Evolutionary conservation across 129 eudicot species (phyloP).

Genomic region (Flaveria bidentis): DNA sequence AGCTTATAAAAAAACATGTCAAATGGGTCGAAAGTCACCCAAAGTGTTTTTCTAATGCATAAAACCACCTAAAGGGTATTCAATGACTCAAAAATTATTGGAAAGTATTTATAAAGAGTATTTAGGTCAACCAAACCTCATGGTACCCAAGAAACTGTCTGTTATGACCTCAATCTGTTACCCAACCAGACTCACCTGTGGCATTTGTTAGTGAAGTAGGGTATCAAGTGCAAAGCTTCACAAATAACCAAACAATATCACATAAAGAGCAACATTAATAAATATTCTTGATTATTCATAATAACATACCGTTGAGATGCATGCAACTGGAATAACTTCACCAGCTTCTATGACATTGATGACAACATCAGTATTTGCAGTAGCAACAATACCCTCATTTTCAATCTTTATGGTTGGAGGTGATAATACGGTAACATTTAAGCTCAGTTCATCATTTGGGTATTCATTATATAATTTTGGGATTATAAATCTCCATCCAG

Average conservation of each 20-base stretch:
- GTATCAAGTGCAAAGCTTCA: background rate
- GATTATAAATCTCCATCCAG: conserved; percentile 75
- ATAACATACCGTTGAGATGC: conserved; percentile 68
- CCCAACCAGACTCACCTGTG: background rate
- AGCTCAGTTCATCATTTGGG: conserved; percentile 73
- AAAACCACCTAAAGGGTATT: background rate
- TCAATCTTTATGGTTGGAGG: conserved; percentile 57
- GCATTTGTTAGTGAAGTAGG: background rate
- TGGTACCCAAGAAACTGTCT: background rate
- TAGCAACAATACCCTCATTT: conserved; percentile 42
- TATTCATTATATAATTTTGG: conserved; percentile 75
- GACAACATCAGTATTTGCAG: conserved; percentile 58
- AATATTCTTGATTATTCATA: background rate
- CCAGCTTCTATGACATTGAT: conserved; percentile 68
- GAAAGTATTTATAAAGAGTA: background rate
- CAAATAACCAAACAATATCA: background rate
- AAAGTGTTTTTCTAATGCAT: conserved; percentile 5
- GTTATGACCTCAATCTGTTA: background rate
- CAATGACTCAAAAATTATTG: background rate
- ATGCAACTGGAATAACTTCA: conserved; percentile 68
- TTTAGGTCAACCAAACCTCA: background rate
- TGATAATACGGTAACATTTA: conserved; percentile 64
- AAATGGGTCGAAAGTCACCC: background rate
- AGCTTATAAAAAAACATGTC: background rate
- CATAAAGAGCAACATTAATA: background rate